Base-by-base conservation (phyloP, 2,329 filamentous ascomycete species). In the Colletotrichum sp. region DNA sequence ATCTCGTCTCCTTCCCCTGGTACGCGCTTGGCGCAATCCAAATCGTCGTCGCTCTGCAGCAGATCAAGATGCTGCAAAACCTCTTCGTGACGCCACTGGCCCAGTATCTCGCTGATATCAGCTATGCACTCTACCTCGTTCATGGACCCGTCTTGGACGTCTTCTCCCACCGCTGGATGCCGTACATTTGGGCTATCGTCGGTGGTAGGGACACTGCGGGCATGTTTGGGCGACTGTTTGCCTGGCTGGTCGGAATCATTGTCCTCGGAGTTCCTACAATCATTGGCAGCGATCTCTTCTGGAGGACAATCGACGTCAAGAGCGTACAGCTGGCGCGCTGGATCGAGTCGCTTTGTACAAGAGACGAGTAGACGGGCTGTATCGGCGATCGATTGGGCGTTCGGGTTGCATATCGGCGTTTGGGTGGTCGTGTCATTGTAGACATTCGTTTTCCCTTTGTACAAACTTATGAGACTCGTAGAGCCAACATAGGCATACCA, bases 201-300 rank as follows among this genome's bases (percentile, higher is more conserved):
- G 84, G 83, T 34, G 83, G 80, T 8, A 73, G 65, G 21, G 81
- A 83, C 4, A 66, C 83, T 75, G 84, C 80, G 80, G 84, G 83
- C 60, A 79, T 80, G 77, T 38, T 83, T 82, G 43, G 79, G 65
- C 79, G 82, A 15, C 81, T 82, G 7, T 30, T 83, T 12, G 78
- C 83, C 21, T 84, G 88, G 81, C 64, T 84, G 7, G 28, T 85
- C 4, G 86, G 86, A n/a, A 79, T 88, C 18, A 77, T 80, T 16
- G 66, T 84, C 6, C 66, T 85, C 3, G 81, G 80, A 6, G 79
- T 83, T 5, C 72, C 85, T 3, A 84, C 88, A 1, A 83, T 92
- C 8, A 92, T 90, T 87, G 84, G 87, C 7, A 88, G 89, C 2
- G 91, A 93, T 80, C 72, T 93, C 5, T 92, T 92, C 79, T 92